Evolutionary conservation across 495 filamentous ascomycete genomes (phyloP).

Genomic region (Penicillium robsamsonii): DNA sequence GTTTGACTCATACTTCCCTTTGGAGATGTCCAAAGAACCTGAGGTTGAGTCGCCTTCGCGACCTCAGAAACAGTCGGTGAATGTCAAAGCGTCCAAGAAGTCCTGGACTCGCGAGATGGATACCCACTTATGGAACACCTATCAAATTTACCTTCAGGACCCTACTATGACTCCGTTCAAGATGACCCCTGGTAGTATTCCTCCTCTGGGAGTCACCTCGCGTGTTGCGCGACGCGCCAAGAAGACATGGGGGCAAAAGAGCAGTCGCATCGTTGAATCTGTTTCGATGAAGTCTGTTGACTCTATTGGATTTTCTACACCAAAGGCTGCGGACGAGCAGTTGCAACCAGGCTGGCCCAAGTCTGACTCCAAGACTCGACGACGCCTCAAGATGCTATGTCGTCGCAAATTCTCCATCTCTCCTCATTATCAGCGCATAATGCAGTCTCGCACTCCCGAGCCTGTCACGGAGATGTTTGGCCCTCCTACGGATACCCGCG

Average conservation of each 20-base stretch:
- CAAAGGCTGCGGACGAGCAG: conserved; percentile 36
- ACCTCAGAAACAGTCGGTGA: conserved; percentile 20
- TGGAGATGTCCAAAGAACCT: conserved; percentile 40
- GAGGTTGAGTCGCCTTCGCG: conserved; percentile 35
- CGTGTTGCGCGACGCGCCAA: conserved; percentile 85
- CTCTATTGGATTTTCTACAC: conserved; percentile 66
- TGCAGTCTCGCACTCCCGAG: conserved; percentile 72
- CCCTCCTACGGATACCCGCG: conserved; percentile 17
- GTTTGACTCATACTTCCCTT: conserved; percentile 54
- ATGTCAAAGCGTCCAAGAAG: conserved; percentile 18
- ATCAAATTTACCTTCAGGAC: conserved; percentile 82
- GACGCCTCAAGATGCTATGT: conserved; percentile 79
- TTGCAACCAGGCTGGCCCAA: conserved; percentile 68
- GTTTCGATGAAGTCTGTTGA: conserved; percentile 15
- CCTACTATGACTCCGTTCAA: conserved; percentile 93
- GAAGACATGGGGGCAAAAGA: conserved; percentile 66
- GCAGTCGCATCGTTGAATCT: conserved; percentile 14
- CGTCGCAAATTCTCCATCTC: conserved; percentile 68
- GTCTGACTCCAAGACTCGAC: conserved; percentile 75
- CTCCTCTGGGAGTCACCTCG: conserved; percentile 84
- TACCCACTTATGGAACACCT: conserved; percentile 89
- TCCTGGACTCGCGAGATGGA: conserved; percentile 88
- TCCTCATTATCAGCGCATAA: conserved; percentile 65
- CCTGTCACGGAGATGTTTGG: conserved; percentile 59
- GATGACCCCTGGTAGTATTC: conserved; percentile 78